Evolutionary conservation across 331 rosid species (phyloP).

Genomic region (Saraca asoca): DNA sequence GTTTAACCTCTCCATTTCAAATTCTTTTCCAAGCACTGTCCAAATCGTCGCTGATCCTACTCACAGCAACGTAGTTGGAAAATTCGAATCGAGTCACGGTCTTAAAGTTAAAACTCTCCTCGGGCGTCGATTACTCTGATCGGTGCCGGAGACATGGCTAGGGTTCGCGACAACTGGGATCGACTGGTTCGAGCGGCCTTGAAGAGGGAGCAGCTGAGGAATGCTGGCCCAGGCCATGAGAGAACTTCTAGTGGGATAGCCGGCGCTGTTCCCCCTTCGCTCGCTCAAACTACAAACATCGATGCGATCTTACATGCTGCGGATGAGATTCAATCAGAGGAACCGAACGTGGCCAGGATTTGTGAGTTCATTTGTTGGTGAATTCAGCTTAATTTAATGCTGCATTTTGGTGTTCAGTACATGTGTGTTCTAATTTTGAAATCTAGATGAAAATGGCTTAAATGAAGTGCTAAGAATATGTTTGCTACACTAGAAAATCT

Average conservation of each 20-base stretch:
- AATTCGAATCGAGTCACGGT: constrained; percentile 6
- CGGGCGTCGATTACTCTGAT: constrained; percentile 17
- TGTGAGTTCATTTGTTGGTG: constrained; percentile 44
- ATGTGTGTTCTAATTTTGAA: constrained; percentile 13
- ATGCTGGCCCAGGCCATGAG: constrained; percentile 64
- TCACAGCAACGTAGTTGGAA: background rate
- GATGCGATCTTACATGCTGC: constrained; percentile 89
- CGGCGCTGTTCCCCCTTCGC: constrained; percentile 81
- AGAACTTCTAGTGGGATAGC: constrained; percentile 75
- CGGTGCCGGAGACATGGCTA: constrained; percentile 56
- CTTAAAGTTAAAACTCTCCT: constrained; percentile 1
- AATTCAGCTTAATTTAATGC: background rate
- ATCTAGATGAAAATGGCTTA: constrained; percentile 11
- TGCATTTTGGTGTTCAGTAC: background rate
- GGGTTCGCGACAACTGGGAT: constrained; percentile 80
- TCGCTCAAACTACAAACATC: constrained; percentile 63
- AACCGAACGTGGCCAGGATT: constrained; percentile 81
- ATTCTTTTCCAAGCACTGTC: background rate
- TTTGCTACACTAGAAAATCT: background rate
- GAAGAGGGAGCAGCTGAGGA: constrained; percentile 68
- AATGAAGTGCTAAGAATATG: background rate
- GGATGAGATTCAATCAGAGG: constrained; percentile 80
- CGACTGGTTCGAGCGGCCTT: constrained; percentile 81
- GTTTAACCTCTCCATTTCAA: constrained; percentile 10
- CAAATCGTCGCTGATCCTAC: background rate